These are phyloP conservation scores for Erythrobasidium hasegawianum DNA, from an alignment of 1,284 basidiomycete genomes.

Conservation along the genomic window DNA sequence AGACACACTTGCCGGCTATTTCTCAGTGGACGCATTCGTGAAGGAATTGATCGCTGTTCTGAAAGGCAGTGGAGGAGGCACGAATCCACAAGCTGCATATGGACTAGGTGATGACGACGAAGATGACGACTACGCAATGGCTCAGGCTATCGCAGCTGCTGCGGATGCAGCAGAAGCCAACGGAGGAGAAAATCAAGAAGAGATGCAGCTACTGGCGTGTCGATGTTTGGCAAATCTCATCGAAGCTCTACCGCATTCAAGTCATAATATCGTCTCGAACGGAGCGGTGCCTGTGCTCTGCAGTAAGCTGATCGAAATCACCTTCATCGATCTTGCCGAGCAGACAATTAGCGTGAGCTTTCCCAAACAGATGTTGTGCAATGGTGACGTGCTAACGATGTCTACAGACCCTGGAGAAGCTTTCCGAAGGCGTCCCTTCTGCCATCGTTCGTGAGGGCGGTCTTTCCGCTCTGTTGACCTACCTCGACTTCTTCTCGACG, in stretches of 20 bases:
- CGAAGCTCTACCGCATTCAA: slow-evolving; percentile 90
- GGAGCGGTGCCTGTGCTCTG: slow-evolving; percentile 91
- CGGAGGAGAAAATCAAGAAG: slow-evolving; percentile 57
- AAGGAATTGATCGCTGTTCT: slow-evolving; percentile 88
- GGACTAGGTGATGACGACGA: slow-evolving; percentile 45
- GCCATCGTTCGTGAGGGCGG: slow-evolving; percentile 92
- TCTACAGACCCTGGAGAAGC: slow-evolving; percentile 88
- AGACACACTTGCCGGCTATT: slow-evolving; percentile 90
- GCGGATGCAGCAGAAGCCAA: slow-evolving; percentile 16
- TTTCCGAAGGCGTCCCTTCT: slow-evolving; percentile 89
- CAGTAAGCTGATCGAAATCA: slow-evolving; percentile 90
- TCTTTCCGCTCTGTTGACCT: slow-evolving; percentile 81
- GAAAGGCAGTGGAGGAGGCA: slow-evolving; percentile 57
- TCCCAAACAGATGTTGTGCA: background rate
- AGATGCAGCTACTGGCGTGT: slow-evolving; percentile 75
- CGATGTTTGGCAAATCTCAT: slow-evolving; percentile 91
- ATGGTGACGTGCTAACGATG: background rate
- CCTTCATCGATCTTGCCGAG: slow-evolving; percentile 92
- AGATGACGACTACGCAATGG: slow-evolving; percentile 53
- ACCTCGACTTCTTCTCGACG: slow-evolving; percentile 94
- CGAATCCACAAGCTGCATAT: slow-evolving; percentile 5
- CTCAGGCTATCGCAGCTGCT: slow-evolving; percentile 28
- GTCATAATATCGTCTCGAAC: slow-evolving; percentile 89
- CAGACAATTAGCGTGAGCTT: slow-evolving; percentile 85
- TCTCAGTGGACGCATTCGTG: slow-evolving; percentile 87